A percentile compares a stretch with the other conserved stretches of the same genome.
Evolutionary conservation across 306 rosid species (phyloP).

Genomic region (Fragaria iinumae): DNA sequence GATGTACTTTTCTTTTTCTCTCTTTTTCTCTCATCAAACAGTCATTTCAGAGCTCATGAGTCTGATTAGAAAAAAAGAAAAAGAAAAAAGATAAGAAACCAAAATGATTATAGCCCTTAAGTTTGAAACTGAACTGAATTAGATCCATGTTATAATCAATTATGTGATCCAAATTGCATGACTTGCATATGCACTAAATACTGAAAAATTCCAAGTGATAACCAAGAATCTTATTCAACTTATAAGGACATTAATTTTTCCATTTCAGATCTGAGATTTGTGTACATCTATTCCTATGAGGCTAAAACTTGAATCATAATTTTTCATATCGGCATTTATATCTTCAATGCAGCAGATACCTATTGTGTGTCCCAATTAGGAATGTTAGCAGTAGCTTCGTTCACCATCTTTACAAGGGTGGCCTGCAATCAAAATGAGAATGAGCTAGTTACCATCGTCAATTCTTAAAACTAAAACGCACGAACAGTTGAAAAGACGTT

Average conservation of each 20-base stretch:
- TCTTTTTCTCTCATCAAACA: too few relatives aligned
- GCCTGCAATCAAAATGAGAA: conserved; percentile 47
- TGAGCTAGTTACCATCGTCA: neutral
- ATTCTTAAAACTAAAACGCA: neutral
- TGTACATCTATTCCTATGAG: conserved; percentile 6
- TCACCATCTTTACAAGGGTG: conserved; percentile 84
- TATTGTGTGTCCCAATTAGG: conserved; percentile 67
- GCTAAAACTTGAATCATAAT: neutral
- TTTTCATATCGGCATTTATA: neutral
- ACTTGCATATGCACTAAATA: too few relatives aligned
- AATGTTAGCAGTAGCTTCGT: conserved; percentile 78
- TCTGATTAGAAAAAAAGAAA: too few relatives aligned
- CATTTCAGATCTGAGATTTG: conserved; percentile 12
- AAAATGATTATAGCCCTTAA: too few relatives aligned
- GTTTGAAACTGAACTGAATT: too few relatives aligned
- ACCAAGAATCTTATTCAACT: neutral
- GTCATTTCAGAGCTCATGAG: too few relatives aligned
- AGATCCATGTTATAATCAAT: too few relatives aligned
- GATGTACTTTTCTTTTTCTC: too few relatives aligned
- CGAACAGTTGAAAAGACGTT: neutral
- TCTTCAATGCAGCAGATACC: conserved; percentile 10
- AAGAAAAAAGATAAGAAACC: too few relatives aligned
- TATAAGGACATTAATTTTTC: neutral
- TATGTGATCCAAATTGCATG: too few relatives aligned
- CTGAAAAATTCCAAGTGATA: too few relatives aligned